Conservation (phyloP, 129 eudicot species). For the carrot (Daucus carota) region DH1_v3.0 NC_030382.2:55706501-55707000, state of each 20-base stretch:
- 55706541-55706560: slow-evolving; percentile 82
- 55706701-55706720: slow-evolving; percentile 69
- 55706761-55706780: slow-evolving; percentile 62
- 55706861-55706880: slow-evolving; percentile 72
- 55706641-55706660: slow-evolving; percentile 96
- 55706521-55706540: slow-evolving; percentile 89
- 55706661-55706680: slow-evolving; percentile 68
- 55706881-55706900: not conserved
- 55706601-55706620: slow-evolving; percentile 80
- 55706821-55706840: slow-evolving; percentile 98
- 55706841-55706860: slow-evolving; percentile 91
- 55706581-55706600: slow-evolving; percentile 72
- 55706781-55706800: slow-evolving; percentile 60
- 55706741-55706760: slow-evolving; percentile 94
- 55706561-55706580: slow-evolving; percentile 81
- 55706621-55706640: slow-evolving; percentile 93
- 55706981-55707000: not conserved
- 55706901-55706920: too few relatives aligned
- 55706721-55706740: slow-evolving; percentile 93
- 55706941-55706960: too few relatives aligned
- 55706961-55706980: too few relatives aligned
- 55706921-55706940: too few relatives aligned
- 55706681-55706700: slow-evolving; percentile 57
- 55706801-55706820: slow-evolving; percentile 79
- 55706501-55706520: slow-evolving; percentile 89